A percentile compares a stretch with the other conserved stretches of the same genome.
Conservation (phyloP, 208 protist genomes). For the Crithidia acanthocephali region DNA sequence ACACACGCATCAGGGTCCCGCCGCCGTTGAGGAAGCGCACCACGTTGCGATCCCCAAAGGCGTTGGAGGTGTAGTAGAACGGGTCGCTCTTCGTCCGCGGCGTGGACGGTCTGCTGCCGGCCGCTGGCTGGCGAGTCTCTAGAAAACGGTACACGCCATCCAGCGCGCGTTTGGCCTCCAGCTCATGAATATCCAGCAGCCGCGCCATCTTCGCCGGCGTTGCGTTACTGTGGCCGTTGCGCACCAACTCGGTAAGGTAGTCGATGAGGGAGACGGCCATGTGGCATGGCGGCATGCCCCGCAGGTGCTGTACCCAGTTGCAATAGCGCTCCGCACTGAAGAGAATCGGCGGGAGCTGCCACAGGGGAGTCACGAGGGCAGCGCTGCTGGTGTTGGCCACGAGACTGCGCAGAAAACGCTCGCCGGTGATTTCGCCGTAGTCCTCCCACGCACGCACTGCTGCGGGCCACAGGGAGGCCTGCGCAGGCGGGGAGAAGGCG, state of each 20-base stretch:
- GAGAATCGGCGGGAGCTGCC: slow-evolving; percentile 36
- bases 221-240: slow-evolving; percentile 4
- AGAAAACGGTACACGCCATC: neutral
- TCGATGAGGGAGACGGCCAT: slow-evolving; percentile 14
- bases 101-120: neutral
- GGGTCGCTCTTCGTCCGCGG: neutral
- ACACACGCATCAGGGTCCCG: slow-evolving; percentile 31
- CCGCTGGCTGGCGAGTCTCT: neutral
- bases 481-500: slow-evolving; percentile 23
- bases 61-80: slow-evolving; percentile 17
- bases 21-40: slow-evolving; percentile 32
- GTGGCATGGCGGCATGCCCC: neutral
- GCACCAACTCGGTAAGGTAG: slow-evolving; percentile 18
- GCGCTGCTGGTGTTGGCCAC: neutral
- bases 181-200: neutral
- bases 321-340: slow-evolving; percentile 40
- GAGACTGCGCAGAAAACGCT: slow-evolving; percentile 22
- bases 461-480: slow-evolving; percentile 33
- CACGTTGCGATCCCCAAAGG: slow-evolving; percentile 10
- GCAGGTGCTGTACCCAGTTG: slow-evolving; percentile 14
- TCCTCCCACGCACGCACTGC: slow-evolving; percentile 52
- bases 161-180: neutral
- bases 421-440: slow-evolving; percentile 30
- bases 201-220: neutral
- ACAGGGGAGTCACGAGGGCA: neutral